Percentiles rank a stretch among this genome's conserved stretches.
phyloP scores from a whole-genome alignment of 2,329 filamentous ascomycete species.

The Diaporthe sp. region DNA sequence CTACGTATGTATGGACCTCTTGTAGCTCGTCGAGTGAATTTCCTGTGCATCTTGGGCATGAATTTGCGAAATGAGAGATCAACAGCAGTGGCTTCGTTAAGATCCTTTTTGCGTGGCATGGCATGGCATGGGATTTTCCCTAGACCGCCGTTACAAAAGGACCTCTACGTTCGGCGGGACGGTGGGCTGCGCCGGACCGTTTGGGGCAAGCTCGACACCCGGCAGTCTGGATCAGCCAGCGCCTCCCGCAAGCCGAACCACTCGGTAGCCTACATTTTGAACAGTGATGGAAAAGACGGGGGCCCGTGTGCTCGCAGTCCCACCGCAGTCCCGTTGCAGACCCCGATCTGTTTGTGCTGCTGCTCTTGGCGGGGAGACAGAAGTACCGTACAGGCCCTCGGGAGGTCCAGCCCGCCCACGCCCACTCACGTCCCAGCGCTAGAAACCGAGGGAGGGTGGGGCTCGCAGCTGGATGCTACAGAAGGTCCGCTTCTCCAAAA shows the following conservation, averaged over 20 bases:
- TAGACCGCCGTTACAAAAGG: conserved; percentile 11
- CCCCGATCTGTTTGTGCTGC: not conserved
- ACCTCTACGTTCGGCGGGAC: not conserved
- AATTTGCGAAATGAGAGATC: not conserved
- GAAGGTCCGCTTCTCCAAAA: conserved; percentile 34
- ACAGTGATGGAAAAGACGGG: not conserved
- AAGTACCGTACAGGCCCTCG: conserved; percentile 35
- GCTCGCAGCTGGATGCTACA: conserved; percentile 33
- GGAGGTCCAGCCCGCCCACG: not conserved
- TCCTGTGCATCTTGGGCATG: not conserved
- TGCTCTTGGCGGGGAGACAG: conserved; percentile 31
- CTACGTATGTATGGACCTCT: not conserved
- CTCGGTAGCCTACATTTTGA: not conserved
- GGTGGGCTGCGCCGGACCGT: conserved; percentile 20
- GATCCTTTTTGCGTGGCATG: not conserved
- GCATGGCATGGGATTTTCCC: not conserved
- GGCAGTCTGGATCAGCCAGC: conserved; percentile 29
- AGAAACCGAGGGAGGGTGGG: conserved; percentile 24
- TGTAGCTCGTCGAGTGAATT: not conserved
- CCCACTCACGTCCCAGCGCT: conserved; percentile 17
- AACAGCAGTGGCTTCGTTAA: not conserved
- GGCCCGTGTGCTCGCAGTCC: not conserved
- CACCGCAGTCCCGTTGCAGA: not conserved
- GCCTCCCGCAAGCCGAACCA: not conserved
- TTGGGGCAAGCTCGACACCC: conserved; percentile 3